Evolutionary conservation across 805 yeast species (phyloP).

Genomic region (Wickerhamiella bombiphila): DNA sequence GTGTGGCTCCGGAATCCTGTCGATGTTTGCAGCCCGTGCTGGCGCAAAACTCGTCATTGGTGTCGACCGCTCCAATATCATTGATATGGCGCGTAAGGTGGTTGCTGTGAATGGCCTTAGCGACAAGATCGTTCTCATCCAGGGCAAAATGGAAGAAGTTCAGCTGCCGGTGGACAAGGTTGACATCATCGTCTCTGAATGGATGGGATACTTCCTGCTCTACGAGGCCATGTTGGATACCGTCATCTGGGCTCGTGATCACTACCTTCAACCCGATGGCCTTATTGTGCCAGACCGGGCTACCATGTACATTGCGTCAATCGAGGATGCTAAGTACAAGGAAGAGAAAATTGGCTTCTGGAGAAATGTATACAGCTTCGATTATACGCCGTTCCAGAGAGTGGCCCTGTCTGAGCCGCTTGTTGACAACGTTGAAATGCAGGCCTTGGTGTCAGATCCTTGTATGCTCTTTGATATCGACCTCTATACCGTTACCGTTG

Average conservation of each 20-base stretch:
- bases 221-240: constrained; percentile 98
- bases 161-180: constrained; percentile 69
- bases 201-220: constrained; percentile 97
- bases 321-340: constrained; percentile 86
- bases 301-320: constrained; percentile 73
- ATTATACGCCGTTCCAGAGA: constrained; percentile 78
- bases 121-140: constrained; percentile 73
- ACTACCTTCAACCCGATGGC: constrained; percentile 64
- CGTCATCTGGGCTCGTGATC: constrained; percentile 86
- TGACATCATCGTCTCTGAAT: constrained; percentile 89
- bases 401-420: constrained; percentile 86
- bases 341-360: constrained; percentile 84
- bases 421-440: constrained; percentile 83
- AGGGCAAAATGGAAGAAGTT: constrained; percentile 92
- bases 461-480: constrained; percentile 66
- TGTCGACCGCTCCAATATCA: constrained; percentile 93
- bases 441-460: constrained; percentile 60
- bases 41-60: constrained; percentile 97
- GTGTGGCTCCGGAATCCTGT: constrained; percentile 95
- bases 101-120: constrained; percentile 68
- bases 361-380: constrained; percentile 96
- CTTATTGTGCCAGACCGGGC: constrained; percentile 91
- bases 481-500: constrained; percentile 73
- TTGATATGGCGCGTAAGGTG: constrained; percentile 88
- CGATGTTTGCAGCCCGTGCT: constrained; percentile 97